Base-by-base conservation (phyloP, 1,284 basidiomycete species). In the Chalciporus piperatoides region DNA sequence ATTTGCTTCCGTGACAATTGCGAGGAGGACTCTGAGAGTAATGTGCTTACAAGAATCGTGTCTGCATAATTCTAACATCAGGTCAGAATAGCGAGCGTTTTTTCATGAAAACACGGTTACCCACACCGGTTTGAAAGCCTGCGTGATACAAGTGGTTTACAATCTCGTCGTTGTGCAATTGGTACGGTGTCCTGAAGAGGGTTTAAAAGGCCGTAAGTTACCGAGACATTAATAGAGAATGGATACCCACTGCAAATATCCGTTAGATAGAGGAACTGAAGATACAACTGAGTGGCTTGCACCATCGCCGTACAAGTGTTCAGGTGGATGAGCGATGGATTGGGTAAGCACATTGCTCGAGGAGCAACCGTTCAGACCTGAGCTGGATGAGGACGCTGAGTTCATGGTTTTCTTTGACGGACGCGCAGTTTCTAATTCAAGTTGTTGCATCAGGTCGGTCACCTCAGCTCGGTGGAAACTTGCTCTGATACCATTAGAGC, bases 91-190 rank as follows among this genome's bases (percentile, higher is more conserved):
- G 12, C 28, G 50, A 36, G 32, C 12, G 47, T 15, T 36, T 52
- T 23, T 41, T 27, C 25, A 41, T 23, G 23, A 48, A 44, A 43
- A 49, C 25, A 62, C 35, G 24, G 41, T 44, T 42, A 76, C 86
- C 68, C 71, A 90, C 87, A 59, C 87, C 86, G 50, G 82, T 81
- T 64, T 87, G 84, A 64, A 90, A 90, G 27, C 87, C 86, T 51
- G 82, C 74, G 56, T 86, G 79, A 66, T 87, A 89, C 57, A 90
- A 68, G 67, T 90, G 84, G 64, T 79, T 78, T 55, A 89, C 75
- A 59, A 89, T 84, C 56, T 82, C 78, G 60, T 86, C 81, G 54
- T 86, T 81, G 67, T 87, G 85, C 43, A 72, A 58, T 61, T 79
- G 76, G 64, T 75, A 81, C 38, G 73, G 71, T 53, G 71, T 59